Evolutionary conservation across 2,329 filamentous ascomycete species (phyloP), one percentile per base, ranked within the genome.

Genomic region (Monilinia polystroma): DNA sequence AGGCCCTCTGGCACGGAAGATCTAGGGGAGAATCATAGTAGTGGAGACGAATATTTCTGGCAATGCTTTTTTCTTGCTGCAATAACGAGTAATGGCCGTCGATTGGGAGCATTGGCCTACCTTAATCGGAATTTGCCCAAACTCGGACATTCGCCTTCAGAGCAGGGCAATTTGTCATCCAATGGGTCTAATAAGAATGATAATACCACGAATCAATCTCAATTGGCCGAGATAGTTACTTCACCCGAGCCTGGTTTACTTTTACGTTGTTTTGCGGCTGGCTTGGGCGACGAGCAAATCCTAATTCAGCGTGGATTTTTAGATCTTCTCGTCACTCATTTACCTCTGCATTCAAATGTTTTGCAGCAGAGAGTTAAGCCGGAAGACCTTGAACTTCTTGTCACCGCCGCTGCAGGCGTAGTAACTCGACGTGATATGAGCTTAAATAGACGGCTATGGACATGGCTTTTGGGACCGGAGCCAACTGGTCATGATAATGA

Each of bases 381-480:
- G 7, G 84, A 85, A 45, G 96, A 99, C 74, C 81, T 97, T 23
- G 89, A 97, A 75, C 85, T 92, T 2, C 83, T 99, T 2, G 84
- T 97, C 43, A 85, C 88, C 67, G 91, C 94, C 20, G 93, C 94
- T 7, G 88, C 88, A n/a, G 88, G 91, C 1, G 93, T 99, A 26
- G 92, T 98, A 1, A 88, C 88, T 26, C 86, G 95, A 60, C 87
- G 93, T 78, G 95, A 99, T 71, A 99, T 99, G 95, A 96, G 94
- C 75, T 81, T 99, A 59, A 99, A 99, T 76, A 84, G 95, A 72
- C 87, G 95, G 49, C 80, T 99, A n/a, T 98, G 94, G 93, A 87
- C 91, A 54, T 99, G 95, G 95, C 88, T 98, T 68, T 82, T 99
- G 2, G 95, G 95, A 0, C 93, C 93, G 3, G 92, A 85, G 60